Evolutionary conservation across 805 yeast species (phyloP).

Genomic region (Sungouiozyma intestinalis): DNA sequence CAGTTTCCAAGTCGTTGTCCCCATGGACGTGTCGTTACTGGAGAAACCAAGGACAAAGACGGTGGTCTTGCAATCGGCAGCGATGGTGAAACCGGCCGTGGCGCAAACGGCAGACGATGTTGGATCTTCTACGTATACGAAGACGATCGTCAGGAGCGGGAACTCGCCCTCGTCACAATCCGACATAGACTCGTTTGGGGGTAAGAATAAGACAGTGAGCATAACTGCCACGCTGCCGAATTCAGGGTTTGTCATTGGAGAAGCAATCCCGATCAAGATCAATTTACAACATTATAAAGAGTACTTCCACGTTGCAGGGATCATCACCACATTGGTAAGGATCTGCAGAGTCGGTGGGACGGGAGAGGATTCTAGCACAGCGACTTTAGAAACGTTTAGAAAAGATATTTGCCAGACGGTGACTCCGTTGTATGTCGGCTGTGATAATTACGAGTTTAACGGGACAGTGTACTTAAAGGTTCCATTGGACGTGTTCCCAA

Average conservation of each 20-base stretch:
- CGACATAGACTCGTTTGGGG: background rate
- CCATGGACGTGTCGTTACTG: conserved; percentile 59
- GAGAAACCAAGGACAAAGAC: conserved; percentile 59
- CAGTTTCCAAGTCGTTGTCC: conserved; percentile 50
- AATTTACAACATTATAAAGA: conserved; percentile 59
- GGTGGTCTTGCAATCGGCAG: conserved; percentile 49
- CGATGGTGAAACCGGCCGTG: conserved; percentile 10
- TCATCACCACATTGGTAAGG: conserved; percentile 69
- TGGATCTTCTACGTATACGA: conserved; percentile 4
- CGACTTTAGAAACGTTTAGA: conserved; percentile 46
- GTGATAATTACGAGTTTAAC: conserved; percentile 44
- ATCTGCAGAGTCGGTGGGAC: conserved; percentile 60
- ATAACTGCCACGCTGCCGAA: conserved; percentile 40
- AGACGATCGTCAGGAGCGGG: background rate
- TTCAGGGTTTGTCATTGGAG: conserved; percentile 73
- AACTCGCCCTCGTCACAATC: background rate
- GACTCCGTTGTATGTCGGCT: conserved; percentile 60
- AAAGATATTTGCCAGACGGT: conserved; percentile 75
- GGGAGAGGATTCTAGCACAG: conserved; percentile 32
- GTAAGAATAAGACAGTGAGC: conserved; percentile 25
- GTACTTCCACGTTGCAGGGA: conserved; percentile 58
- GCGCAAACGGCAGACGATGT: conserved; percentile 1
- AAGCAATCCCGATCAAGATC: conserved; percentile 61
- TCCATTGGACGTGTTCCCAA: conserved; percentile 81
- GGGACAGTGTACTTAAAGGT: conserved; percentile 55